Evolutionary conservation across 805 yeast genomes (phyloP), one percentile per base, ranked within the genome.

Genomic region (Candida alai): DNA sequence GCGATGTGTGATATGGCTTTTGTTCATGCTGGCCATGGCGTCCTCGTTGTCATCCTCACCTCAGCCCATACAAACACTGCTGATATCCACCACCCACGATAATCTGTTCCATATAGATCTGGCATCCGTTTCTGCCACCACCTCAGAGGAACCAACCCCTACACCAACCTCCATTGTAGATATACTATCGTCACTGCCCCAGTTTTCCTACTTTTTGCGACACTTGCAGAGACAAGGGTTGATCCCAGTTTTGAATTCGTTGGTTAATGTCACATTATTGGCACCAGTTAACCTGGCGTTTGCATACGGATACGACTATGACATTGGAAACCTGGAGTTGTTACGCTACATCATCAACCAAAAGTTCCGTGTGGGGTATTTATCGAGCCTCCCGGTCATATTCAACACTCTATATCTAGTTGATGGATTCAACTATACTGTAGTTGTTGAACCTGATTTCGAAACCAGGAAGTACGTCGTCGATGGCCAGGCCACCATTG

Each of bases 201-300:
- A 82, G 50, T 87, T 76, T 58, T 76, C 86, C 25, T 68, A 68
- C 25, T 79, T 84, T 38, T 57, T 84, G 25, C 61, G 79, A 33
- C 57, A 73, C 14, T 41, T 86, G 2, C 95, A 85, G 50, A 56
- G 71, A 34, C 65, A 68, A 33, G 88, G 80, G 10, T 56, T 80
- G 32, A 64, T 86, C 1, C 87, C 87, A 2, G 54, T 58, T 25
- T 52, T 86, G 20, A 85, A 84, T 49, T 59, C 59, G 14, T 52
- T 81, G 40, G 59, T 62, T 16, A 80, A 84, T 51, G 74, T 80
- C 37, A 84, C 95, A 0, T 56, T 86, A n/a, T 52, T 83, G 25
- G 95, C 94, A 1, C 95, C 95, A 0, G 70, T 81, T 9, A 86
- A 86, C 51, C 78, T 80, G 44, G 95, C 95, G 1, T 84, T 83